phyloP scores from a whole-genome alignment of 441 rosid species.

The Eruca vesicaria region DNA sequence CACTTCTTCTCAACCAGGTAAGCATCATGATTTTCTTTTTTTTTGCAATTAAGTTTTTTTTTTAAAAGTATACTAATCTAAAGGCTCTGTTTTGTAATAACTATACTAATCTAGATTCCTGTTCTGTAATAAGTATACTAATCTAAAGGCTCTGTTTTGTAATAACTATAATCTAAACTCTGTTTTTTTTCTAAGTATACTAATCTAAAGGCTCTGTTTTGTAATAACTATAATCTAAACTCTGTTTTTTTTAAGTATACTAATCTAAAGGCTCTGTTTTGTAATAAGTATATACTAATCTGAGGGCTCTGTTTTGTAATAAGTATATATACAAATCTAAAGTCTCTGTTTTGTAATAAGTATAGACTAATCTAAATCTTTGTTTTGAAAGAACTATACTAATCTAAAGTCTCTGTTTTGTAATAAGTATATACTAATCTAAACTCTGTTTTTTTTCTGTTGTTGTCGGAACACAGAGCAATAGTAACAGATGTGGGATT shows the following conservation, averaged over 20 bases:
- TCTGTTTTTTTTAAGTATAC: background rate
- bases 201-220: no score
- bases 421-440: background rate
- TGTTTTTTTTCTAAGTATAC: no score
- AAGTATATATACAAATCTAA: no score
- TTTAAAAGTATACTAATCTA: background rate
- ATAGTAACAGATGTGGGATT: constrained; percentile 69
- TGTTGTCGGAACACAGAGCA: constrained; percentile 22
- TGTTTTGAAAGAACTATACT: background rate
- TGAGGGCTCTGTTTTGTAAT: background rate
- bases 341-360: background rate
- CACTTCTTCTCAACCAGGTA: constrained; percentile 27
- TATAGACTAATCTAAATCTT: background rate
- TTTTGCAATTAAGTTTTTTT: background rate
- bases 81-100: background rate
- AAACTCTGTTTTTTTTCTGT: background rate
- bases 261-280: no score
- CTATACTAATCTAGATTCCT: background rate
- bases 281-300: no score
- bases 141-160: background rate
- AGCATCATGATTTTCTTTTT: background rate
- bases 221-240: no score
- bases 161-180: background rate
- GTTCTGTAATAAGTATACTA: no score
- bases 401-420: background rate